Conservation (phyloP, 148 eudicot species). For the Beta vulgaris region DNA sequence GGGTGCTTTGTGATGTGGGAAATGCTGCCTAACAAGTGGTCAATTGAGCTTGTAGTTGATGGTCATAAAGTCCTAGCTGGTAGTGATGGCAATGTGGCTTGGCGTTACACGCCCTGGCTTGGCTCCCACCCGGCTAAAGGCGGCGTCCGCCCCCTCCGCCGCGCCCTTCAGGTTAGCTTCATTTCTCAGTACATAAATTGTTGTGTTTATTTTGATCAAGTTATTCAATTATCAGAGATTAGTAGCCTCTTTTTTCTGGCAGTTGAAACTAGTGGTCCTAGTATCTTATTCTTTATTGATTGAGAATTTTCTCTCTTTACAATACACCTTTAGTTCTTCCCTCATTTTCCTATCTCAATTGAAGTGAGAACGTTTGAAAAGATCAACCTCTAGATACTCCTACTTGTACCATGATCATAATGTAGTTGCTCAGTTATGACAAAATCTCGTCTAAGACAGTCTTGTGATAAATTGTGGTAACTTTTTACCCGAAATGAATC, state of each 20-base stretch:
- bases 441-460: no score
- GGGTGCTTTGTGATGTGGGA: slow-evolving; percentile 98
- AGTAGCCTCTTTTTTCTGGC: no score
- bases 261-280: not conserved
- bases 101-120: slow-evolving; percentile 99
- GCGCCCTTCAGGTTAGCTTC: slow-evolving; percentile 67
- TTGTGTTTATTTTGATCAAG: not conserved
- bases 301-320: not conserved
- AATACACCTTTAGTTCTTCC: no score
- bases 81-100: slow-evolving; percentile 86
- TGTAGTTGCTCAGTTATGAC: no score
- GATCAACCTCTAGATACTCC: no score
- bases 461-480: no score
- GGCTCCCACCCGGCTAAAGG: slow-evolving; percentile 90
- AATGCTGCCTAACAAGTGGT: slow-evolving; percentile 88
- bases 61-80: slow-evolving; percentile 86
- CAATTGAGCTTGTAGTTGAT: slow-evolving; percentile 75
- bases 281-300: not conserved
- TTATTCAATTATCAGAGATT: no score
- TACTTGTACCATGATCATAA: no score
- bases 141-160: slow-evolving; percentile 84
- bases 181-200: not conserved
- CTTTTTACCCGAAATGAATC: no score
- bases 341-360: no score
- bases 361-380: no score